Evolutionary conservation across 2,329 filamentous ascomycete species (phyloP).

Genomic region (Penicillium sp.): DNA sequence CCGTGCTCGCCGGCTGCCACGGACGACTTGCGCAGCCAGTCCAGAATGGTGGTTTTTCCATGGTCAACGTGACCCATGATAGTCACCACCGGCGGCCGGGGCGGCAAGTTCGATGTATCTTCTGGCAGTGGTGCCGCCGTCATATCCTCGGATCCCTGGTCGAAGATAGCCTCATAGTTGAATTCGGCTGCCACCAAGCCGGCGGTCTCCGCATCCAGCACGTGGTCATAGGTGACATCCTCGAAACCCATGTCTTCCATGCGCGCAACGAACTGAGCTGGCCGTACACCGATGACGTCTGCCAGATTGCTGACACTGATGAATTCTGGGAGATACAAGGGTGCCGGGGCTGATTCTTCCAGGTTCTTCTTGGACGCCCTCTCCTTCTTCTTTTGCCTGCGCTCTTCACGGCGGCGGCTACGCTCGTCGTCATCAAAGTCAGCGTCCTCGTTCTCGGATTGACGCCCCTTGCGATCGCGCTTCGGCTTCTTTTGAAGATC

Average conservation of each 20-base stretch:
- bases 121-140: constrained; percentile 62
- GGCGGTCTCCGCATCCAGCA: constrained; percentile 86
- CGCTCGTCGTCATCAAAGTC: constrained; percentile 36
- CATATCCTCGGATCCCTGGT: constrained; percentile 63
- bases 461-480: constrained; percentile 22
- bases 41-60: constrained; percentile 92
- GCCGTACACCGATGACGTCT: constrained; percentile 64
- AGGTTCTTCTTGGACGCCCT: constrained; percentile 36
- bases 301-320: constrained; percentile 84
- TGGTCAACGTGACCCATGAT: constrained; percentile 99
- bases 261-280: constrained; percentile 66
- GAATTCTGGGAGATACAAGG: constrained; percentile 79
- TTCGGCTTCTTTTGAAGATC: constrained; percentile 19
- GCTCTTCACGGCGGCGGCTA: constrained; percentile 30
- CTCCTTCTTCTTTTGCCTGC: constrained; percentile 38
- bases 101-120: constrained; percentile 63
- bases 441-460: constrained; percentile 27
- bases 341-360: constrained; percentile 45
- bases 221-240: constrained; percentile 71
- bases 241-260: constrained; percentile 86
- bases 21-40: constrained; percentile 88
- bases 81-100: constrained; percentile 85
- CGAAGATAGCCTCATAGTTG: constrained; percentile 78
- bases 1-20: constrained; percentile 88
- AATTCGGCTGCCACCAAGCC: constrained; percentile 88